A percentile compares a stretch with the other conserved stretches of the same genome.
Conservation (phyloP, 805 yeast species). For the Zygosaccharomyces rouxii region DNA sequence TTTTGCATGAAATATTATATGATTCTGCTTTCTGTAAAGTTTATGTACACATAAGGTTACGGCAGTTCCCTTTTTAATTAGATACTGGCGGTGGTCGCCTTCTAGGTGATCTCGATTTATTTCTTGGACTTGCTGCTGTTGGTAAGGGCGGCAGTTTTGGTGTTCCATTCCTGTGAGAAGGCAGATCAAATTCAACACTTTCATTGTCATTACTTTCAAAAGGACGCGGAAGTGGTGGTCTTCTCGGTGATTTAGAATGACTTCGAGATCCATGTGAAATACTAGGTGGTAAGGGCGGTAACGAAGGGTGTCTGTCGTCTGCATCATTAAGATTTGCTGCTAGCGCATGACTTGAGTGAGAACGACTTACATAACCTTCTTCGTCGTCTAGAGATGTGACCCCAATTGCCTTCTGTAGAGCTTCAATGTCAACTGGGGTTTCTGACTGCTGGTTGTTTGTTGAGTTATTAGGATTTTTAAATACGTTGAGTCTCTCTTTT, state of each 20-base stretch:
- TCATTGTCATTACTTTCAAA: neutral
- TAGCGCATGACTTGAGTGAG: neutral
- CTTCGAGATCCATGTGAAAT: neutral
- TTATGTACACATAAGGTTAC: neutral
- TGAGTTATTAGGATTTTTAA: constrained; percentile 30
- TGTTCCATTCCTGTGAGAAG: neutral
- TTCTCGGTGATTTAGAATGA: constrained; percentile 8
- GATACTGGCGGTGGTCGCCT: constrained; percentile 15
- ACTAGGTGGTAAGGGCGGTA: constrained; percentile 28
- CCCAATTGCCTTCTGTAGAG: constrained; percentile 37
- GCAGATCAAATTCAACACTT: neutral
- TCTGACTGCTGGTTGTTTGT: constrained; percentile 13
- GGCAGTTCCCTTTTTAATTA: neutral
- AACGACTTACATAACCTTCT: constrained; percentile 9
- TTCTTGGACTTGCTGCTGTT: constrained; percentile 7
- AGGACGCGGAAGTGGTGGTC: constrained; percentile 14
- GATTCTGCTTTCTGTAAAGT: neutral
- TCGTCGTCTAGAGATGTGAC: constrained; percentile 20
- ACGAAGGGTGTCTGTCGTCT: constrained; percentile 18
- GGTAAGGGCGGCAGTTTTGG: constrained; percentile 18
- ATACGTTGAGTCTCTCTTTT: constrained; percentile 34
- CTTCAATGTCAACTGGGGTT: constrained; percentile 32
- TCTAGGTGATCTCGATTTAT: constrained; percentile 14
- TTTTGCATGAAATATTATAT: neutral
- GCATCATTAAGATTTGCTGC: neutral